Conservation (phyloP, 257 asterid species). For the Gentiana dahurica region DNA sequence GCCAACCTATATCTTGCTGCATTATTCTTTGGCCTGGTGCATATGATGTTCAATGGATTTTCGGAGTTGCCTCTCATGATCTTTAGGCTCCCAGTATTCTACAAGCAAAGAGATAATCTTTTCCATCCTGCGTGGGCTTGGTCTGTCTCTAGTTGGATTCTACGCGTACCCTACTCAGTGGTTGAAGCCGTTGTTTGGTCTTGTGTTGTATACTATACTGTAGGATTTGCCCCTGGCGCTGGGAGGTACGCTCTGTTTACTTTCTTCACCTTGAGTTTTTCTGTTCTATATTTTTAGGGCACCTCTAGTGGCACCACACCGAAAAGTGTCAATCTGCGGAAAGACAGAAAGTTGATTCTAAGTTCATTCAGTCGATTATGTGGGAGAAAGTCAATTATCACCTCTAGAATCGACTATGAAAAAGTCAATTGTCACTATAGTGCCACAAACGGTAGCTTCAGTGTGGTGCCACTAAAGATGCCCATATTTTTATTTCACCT, state of each 20-base stretch:
- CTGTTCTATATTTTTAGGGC: background rate
- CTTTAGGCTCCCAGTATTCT: conserved; percentile 83
- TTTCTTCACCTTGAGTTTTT: conserved; percentile 1
- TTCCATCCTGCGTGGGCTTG: conserved; percentile 94
- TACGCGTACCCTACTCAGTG: conserved; percentile 74
- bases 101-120: conserved; percentile 82
- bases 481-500: background rate
- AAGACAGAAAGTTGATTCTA: too few relatives aligned
- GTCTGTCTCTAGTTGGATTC: conserved; percentile 63
- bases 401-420: too few relatives aligned
- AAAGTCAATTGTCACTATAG: too few relatives aligned
- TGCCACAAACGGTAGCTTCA: too few relatives aligned
- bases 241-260: conserved; percentile 45
- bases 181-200: conserved; percentile 80
- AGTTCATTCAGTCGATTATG: too few relatives aligned
- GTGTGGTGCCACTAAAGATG: too few relatives aligned
- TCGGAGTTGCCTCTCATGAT: conserved; percentile 78
- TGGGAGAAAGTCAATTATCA: too few relatives aligned
- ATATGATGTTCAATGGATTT: conserved; percentile 93
- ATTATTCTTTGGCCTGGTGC: conserved; percentile 64
- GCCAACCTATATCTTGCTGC: conserved; percentile 67
- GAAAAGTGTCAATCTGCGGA: too few relatives aligned
- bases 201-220: conserved; percentile 56
- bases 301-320: conserved; percentile 1
- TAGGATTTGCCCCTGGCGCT: conserved; percentile 68